phyloP scores from a whole-genome alignment of 306 rosid species.

The Trifolium subterraneum region DNA sequence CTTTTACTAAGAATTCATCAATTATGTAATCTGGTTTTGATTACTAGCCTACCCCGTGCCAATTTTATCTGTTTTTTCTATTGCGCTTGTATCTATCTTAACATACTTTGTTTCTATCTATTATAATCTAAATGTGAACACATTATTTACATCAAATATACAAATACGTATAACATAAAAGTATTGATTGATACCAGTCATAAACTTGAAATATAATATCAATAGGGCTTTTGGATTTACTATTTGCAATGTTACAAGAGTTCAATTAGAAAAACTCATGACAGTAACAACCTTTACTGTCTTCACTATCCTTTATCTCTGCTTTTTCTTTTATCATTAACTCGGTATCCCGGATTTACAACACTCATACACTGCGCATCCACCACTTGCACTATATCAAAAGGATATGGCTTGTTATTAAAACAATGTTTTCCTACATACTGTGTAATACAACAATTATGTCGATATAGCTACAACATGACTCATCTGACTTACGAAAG shows the following conservation, averaged over 20 bases:
- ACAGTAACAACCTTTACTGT: neutral
- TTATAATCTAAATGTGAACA: no score
- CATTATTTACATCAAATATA: no score
- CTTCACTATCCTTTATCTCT: neutral
- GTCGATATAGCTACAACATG: neutral
- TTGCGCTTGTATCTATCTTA: no score
- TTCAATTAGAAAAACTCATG: neutral
- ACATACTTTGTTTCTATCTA: no score
- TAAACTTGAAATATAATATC: no score
- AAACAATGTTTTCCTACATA: neutral
- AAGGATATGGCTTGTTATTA: neutral
- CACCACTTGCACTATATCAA: neutral
- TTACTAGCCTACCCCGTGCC: no score
- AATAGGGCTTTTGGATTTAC: neutral
- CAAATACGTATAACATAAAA: no score
- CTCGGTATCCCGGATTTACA: neutral
- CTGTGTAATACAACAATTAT: neutral
- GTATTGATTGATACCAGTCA: no score
- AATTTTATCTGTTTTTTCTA: no score
- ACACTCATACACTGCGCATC: neutral
- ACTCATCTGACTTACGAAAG: neutral
- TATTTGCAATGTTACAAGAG: neutral
- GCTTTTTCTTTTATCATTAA: neutral
- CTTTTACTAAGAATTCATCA: no score
- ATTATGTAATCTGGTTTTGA: no score